Base-by-base conservation (phyloP, 2,329 filamentous ascomycete species). In the Colletotrichum lupini region DNA sequence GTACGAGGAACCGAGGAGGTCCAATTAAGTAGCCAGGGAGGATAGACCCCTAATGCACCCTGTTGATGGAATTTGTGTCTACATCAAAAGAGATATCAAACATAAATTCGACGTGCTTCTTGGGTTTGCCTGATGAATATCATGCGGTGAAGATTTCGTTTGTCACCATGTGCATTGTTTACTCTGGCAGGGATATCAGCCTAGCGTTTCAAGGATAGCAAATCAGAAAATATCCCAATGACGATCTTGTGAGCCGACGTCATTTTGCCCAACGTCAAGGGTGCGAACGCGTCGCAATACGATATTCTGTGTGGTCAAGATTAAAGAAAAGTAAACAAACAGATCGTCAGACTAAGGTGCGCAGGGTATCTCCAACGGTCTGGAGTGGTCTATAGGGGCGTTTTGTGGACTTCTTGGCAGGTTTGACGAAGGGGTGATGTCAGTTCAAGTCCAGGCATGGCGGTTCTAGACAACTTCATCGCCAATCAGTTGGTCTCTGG, bases 381-480 rank as follows among this genome's bases (percentile, higher is more conserved):
- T 53, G 28, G 60, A 53, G 22, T 16, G 7, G 42, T 19, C 42
- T 7, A 22, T 42, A 7, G 60, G 22, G 5, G 16, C 14, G 16
- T 9, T 53, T 35, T 63, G 60, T 53, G 60, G 60, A 53, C 19
- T 7, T 53, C 4, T 24, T 35, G 46, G 49, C 55, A 8, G 19
- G 11, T 24, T 68, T 70, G 68, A 67, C 68, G 68, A 19, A 32
- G 8, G 0, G 26, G 42, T 70, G 62, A 70, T 70, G 68, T 70
- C 62, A 67, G 30, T 30, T 26, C 9, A 4, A n/a, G 42, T 49
- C n/a, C 37, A 14, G 37, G n/a, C 22, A 26, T 28, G 19, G 28
- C 11, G 9, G 16, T 8, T 8, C 12, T 3, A 2, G 57, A 26
- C 4, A 12, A 32, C 1, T 16, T 35, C 26, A 6, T 5, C 5